Conservation (phyloP, 768 basidiomycete genomes). For the Psilocybe azurescens region DNA sequence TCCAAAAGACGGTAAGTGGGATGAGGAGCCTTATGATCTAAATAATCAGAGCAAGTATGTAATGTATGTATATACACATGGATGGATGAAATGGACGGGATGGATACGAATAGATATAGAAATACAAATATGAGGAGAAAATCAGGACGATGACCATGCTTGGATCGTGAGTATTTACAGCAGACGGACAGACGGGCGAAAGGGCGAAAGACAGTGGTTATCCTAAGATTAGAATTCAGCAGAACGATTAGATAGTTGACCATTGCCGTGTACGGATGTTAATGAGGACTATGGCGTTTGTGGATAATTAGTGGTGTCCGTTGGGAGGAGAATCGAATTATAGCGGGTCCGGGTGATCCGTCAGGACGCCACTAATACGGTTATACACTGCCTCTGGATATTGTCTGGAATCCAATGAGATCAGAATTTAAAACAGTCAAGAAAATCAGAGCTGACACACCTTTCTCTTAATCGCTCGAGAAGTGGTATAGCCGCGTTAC, state of each 20-base stretch:
- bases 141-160: background rate
- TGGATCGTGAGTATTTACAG: background rate
- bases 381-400: constrained; percentile 82
- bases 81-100: background rate
- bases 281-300: background rate
- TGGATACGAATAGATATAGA: constrained; percentile 12
- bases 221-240: too few species aligned
- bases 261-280: background rate
- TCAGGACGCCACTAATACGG: constrained; percentile 80
- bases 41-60: too few species aligned
- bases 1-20: too few species aligned
- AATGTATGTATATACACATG: constrained; percentile 1
- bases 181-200: background rate
- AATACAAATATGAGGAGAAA: constrained; percentile 7
- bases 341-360: constrained; percentile 55
- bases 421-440: constrained; percentile 15
- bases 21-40: too few species aligned
- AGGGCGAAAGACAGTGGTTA: too few species aligned
- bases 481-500: constrained; percentile 69
- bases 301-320: background rate
- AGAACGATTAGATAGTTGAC: background rate
- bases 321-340: background rate
- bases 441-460: constrained; percentile 42
- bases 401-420: constrained; percentile 46
- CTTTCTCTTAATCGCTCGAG: constrained; percentile 75